These are phyloP conservation scores for Collybiopsis confluens DNA, from an alignment of 768 basidiomycete species.

Conservation along the genomic window DNA sequence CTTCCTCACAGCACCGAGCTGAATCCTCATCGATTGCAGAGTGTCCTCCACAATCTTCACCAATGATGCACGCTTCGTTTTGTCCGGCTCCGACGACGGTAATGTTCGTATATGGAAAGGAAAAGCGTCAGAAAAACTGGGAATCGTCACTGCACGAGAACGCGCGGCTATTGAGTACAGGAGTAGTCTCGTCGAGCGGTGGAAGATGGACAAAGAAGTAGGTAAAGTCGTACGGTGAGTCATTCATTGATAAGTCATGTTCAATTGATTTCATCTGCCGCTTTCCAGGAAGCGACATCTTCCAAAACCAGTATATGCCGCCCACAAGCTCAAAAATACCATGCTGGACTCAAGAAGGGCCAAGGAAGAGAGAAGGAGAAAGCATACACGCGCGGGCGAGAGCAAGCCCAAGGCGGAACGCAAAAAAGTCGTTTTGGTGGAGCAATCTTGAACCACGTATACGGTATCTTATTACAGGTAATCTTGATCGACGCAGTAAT, in stretches of 20 bases:
- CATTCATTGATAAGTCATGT: not conserved
- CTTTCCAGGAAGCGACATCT: slow-evolving; percentile 66
- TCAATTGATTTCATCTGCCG: not conserved
- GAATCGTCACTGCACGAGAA: slow-evolving; percentile 86
- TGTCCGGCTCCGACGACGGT: slow-evolving; percentile 91
- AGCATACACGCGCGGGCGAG: slow-evolving; percentile 83
- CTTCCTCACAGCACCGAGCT: not conserved
- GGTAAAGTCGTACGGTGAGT: slow-evolving; percentile 75
- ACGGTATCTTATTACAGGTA: not conserved
- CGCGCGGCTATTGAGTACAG: slow-evolving; percentile 91
- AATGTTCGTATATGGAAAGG: slow-evolving; percentile 96
- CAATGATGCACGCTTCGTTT: slow-evolving; percentile 84
- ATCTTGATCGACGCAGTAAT: too few species aligned
- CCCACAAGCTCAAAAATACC: slow-evolving; percentile 81
- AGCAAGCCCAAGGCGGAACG: slow-evolving; percentile 88
- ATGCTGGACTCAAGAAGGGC: slow-evolving; percentile 87
- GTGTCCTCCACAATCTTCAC: slow-evolving; percentile 89
- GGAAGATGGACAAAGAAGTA: slow-evolving; percentile 82
- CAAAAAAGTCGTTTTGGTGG: slow-evolving; percentile 80
- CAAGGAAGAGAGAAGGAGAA: slow-evolving; percentile 91
- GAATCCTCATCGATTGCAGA: slow-evolving; percentile 33
- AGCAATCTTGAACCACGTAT: slow-evolving; percentile 72
- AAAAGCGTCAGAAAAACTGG: slow-evolving; percentile 87
- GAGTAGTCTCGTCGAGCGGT: slow-evolving; percentile 79
- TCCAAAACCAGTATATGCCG: slow-evolving; percentile 88